These are phyloP conservation scores for Ceratopteris richardii DNA, from an alignment of 75 land plant species.

Conservation along the genomic window DNA sequence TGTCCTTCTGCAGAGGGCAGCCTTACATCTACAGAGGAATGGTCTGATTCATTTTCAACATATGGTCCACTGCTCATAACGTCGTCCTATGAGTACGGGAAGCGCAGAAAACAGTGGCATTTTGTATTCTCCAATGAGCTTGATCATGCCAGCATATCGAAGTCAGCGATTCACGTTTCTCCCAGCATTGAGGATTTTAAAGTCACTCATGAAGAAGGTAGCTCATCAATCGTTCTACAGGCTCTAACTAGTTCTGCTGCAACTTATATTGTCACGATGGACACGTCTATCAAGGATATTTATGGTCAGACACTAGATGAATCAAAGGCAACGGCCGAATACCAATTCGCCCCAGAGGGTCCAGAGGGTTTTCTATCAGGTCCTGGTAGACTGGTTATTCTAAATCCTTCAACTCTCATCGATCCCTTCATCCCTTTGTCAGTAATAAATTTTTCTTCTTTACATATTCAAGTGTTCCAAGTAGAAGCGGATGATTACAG, in stretches of 20 bases:
- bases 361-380: not conserved
- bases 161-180: not conserved
- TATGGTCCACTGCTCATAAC: not conserved
- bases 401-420: not conserved
- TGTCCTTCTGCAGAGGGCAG: not conserved
- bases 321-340: not conserved
- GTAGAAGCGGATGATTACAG: not conserved
- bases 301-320: not conserved
- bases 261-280: not conserved
- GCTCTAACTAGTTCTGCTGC: not conserved
- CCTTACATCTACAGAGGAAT: not conserved
- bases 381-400: not conserved
- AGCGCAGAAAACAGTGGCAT: not conserved
- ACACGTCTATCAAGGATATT: slow-evolving; percentile 3
- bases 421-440: not conserved
- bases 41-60: slow-evolving; percentile 1
- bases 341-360: not conserved
- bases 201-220: not conserved
- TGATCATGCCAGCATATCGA: not conserved
- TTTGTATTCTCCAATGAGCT: not conserved
- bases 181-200: not conserved
- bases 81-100: not conserved
- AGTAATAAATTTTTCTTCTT: not conserved
- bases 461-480: not conserved
- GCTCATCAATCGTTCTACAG: not conserved